Base-by-base conservation (phyloP, 2,329 filamentous ascomycete species). In the Ambrosiella xylebori region DNA sequence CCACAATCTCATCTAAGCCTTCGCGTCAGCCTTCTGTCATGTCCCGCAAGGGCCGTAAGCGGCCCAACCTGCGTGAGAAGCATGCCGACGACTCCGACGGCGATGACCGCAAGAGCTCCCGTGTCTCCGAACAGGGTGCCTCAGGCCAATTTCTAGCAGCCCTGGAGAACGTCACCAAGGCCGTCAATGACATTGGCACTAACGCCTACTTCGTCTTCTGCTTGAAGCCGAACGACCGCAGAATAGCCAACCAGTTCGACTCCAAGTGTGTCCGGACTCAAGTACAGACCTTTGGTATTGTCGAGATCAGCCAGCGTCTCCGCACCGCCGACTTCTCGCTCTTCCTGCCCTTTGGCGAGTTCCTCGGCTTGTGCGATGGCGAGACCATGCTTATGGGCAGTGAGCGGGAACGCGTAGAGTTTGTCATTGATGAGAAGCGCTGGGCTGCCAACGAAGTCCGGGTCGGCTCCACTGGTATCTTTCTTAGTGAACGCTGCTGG, bases 171-270 rank as follows among this genome's bases (percentile, higher is more conserved):
- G 87, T 98, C 59, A 94, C 84, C 60, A 90, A 91, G 65, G 90
- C 88, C 1, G 75, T 98, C 50, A 85, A 82, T 1, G 82, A 86
- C 1, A 80, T 84, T 3, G 87, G 89, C 66, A 86, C 89, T 9
- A 98, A 98, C 66, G 81, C 86, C 0, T 98, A 98, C 71, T 97
- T 96, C 65, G 80, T 98, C 50, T 96, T 98, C 71, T 98, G 93
- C 66, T 72, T 98, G 62, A 98, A 98, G 71, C 91, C 93, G 19
- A 98, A 98, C 64, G 93, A 98, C 68, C 81, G 93, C 57, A 83
- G 93, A 54, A 98, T 98, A 63, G 91, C 93, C 61, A 98, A 98
- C 64, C 93, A 98, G 66, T 98, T 97, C 65, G 93, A 98, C 70
- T 96, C 89, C 78, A 97, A 97, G 70, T 98, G 93, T 68, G 93